These are phyloP conservation scores for Elaeis guineensis DNA, from an alignment of 176 grass and related monocot genomes.

Conservation along the genomic window DNA sequence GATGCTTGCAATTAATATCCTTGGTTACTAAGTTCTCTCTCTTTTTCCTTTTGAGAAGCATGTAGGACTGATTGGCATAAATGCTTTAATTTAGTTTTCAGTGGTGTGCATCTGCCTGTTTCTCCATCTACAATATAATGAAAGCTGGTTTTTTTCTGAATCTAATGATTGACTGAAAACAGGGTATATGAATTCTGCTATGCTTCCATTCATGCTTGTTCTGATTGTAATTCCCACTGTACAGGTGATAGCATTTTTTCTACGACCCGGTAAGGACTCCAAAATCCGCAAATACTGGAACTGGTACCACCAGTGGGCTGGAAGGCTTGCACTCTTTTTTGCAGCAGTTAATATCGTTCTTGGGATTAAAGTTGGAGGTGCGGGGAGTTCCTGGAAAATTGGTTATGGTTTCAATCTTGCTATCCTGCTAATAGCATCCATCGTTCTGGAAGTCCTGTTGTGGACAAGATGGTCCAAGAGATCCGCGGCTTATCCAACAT, in stretches of 20 bases:
- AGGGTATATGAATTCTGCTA: too few relatives aligned
- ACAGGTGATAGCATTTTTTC: slow-evolving; percentile 65
- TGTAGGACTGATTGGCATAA: too few relatives aligned
- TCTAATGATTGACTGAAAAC: too few relatives aligned
- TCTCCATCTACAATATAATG: too few relatives aligned
- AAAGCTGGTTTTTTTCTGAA: too few relatives aligned
- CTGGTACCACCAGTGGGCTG: slow-evolving; percentile 86
- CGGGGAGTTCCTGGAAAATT: slow-evolving; percentile 65
- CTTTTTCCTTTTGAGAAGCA: too few relatives aligned
- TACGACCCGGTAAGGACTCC: slow-evolving; percentile 54
- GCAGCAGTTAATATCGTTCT: slow-evolving; percentile 79
- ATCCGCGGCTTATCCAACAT: slow-evolving; percentile 35
- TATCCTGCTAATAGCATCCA: slow-evolving; percentile 40
- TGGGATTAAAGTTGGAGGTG: slow-evolving; percentile 65
- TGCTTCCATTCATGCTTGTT: too few relatives aligned
- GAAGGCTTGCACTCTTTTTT: slow-evolving; percentile 71
- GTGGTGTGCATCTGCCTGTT: too few relatives aligned
- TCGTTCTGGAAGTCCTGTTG: slow-evolving; percentile 60
- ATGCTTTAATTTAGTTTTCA: too few relatives aligned
- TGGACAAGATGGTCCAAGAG: slow-evolving; percentile 76
- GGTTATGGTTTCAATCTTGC: slow-evolving; percentile 82
- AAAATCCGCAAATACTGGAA: slow-evolving; percentile 85
- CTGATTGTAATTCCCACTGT: too few relatives aligned
- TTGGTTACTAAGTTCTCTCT: too few relatives aligned
- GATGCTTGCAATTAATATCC: too few relatives aligned